A percentile compares a stretch with the other conserved stretches of the same genome.
phyloP scores from a whole-genome alignment of 1,139 yeast species.

The Spathaspora sp. region DNA sequence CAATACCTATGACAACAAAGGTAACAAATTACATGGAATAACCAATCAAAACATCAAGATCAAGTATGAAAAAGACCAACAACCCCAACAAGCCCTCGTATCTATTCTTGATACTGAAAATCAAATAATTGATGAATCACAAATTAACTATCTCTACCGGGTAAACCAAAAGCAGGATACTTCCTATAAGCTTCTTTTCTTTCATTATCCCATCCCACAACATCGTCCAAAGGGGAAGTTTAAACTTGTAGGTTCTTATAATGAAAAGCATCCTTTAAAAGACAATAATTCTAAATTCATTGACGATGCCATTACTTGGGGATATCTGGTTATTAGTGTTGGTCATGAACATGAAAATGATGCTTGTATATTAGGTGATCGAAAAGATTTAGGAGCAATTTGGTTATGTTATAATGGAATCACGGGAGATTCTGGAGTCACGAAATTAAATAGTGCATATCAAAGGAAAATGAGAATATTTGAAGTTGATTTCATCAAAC shows the following conservation, averaged over 20 bases:
- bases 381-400: constrained; percentile 16
- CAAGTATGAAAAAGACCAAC: constrained; percentile 12
- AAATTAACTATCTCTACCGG: constrained; percentile 29
- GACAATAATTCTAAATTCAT: constrained; percentile 33
- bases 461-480: constrained; percentile 38
- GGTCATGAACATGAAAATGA: constrained; percentile 60
- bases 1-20: constrained; percentile 19
- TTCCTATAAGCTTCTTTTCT: constrained; percentile 38
- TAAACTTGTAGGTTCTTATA: constrained; percentile 48
- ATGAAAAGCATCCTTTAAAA: constrained; percentile 42
- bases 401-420: constrained; percentile 45
- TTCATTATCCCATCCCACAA: constrained; percentile 53
- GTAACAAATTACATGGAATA: constrained; percentile 27
- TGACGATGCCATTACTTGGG: constrained; percentile 37
- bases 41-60: constrained; percentile 37
- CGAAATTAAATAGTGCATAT: constrained; percentile 23
- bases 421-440: constrained; percentile 39
- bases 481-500: constrained; percentile 29
- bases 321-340: constrained; percentile 47
- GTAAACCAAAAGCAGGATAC: constrained; percentile 14
- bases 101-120: constrained; percentile 36
- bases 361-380: constrained; percentile 41
- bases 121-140: constrained; percentile 30
- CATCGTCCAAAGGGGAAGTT: constrained; percentile 50
- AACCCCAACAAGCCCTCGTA: constrained; percentile 23